Percentiles rank a stretch among this genome's conserved stretches.
phyloP scores from a whole-genome alignment of 768 basidiomycete species.

The Leccinum longicurvipes region DNA sequence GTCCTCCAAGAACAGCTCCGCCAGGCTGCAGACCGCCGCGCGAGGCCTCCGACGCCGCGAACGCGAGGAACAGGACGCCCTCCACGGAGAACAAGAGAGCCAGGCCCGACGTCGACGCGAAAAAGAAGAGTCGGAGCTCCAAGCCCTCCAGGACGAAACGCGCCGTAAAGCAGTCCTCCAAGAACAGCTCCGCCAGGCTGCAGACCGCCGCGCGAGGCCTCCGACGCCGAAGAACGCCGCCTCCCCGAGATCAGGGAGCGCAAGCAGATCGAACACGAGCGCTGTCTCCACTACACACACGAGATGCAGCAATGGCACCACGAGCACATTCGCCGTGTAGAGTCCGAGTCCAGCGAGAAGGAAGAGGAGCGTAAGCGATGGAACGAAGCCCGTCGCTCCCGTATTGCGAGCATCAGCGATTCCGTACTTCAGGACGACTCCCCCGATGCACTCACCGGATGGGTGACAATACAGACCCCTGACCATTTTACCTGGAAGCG shows the following conservation, averaged over 20 bases:
- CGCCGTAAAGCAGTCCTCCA: conserved; percentile 41
- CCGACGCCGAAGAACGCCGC: conserved; percentile 45
- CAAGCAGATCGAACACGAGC: conserved; percentile 45
- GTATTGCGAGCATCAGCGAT: conserved; percentile 45
- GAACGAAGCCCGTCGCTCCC: conserved; percentile 36
- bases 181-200: conserved; percentile 38
- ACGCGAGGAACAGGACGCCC: conserved; percentile 41
- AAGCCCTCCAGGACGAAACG: conserved; percentile 41
- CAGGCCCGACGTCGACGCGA: conserved; percentile 31
- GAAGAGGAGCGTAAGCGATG: conserved; percentile 41
- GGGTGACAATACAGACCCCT: conserved; percentile 59
- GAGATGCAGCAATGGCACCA: conserved; percentile 51
- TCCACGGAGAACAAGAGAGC: conserved; percentile 43
- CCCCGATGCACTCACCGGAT: conserved; percentile 45
- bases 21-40: conserved; percentile 33
- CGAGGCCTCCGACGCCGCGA: conserved; percentile 35
- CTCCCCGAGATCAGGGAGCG: conserved; percentile 44
- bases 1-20: conserved; percentile 43
- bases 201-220: conserved; percentile 36
- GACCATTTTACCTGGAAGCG: conserved; percentile 59
- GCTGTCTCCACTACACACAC: conserved; percentile 48
- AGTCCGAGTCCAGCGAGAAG: conserved; percentile 43
- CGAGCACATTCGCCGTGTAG: conserved; percentile 43
- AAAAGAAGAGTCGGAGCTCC: conserved; percentile 17
- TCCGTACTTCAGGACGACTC: conserved; percentile 42